Evolutionary conservation across 768 basidiomycete genomes (phyloP).

Genomic region (Boletus rex-veris): DNA sequence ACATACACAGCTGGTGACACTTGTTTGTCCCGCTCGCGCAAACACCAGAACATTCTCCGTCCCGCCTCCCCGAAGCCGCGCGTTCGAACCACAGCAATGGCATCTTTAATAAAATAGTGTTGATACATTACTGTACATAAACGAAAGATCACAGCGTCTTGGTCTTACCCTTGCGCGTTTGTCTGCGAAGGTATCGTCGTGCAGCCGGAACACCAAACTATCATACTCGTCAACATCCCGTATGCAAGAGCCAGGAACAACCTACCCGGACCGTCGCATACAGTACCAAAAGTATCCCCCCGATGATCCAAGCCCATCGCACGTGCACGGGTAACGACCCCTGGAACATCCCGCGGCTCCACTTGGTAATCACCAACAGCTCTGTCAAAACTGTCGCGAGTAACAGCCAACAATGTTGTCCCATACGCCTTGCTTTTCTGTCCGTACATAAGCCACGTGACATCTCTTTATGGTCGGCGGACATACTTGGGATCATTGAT

Average conservation of each 20-base stretch:
- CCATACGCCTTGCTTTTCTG: slow-evolving; percentile 84
- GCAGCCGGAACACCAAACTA: slow-evolving; percentile 66
- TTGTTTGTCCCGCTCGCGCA: slow-evolving; percentile 24
- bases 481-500: slow-evolving; percentile 76
- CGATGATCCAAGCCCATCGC: slow-evolving; percentile 64
- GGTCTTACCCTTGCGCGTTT: slow-evolving; percentile 28
- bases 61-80: not conserved
- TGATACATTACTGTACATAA: not conserved
- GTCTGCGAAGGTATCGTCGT: slow-evolving; percentile 47
- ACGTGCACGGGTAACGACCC: slow-evolving; percentile 61
- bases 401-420: slow-evolving; percentile 83
- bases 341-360: slow-evolving; percentile 69
- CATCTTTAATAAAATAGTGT: not conserved
- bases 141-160: slow-evolving; percentile 32
- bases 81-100: slow-evolving; percentile 13
- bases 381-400: slow-evolving; percentile 85
- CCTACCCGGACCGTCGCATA: slow-evolving; percentile 70
- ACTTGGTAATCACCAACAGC: slow-evolving; percentile 75
- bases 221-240: slow-evolving; percentile 10
- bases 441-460: slow-evolving; percentile 4
- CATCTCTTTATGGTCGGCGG: not conserved
- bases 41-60: slow-evolving; percentile 32
- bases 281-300: slow-evolving; percentile 53
- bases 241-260: not conserved
- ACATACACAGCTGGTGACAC: slow-evolving; percentile 8